Evolutionary conservation across 352 stramenopile genomes (phyloP), one percentile per base, ranked within the genome.

Genomic region (Phytophthora macrochlamydospora): DNA sequence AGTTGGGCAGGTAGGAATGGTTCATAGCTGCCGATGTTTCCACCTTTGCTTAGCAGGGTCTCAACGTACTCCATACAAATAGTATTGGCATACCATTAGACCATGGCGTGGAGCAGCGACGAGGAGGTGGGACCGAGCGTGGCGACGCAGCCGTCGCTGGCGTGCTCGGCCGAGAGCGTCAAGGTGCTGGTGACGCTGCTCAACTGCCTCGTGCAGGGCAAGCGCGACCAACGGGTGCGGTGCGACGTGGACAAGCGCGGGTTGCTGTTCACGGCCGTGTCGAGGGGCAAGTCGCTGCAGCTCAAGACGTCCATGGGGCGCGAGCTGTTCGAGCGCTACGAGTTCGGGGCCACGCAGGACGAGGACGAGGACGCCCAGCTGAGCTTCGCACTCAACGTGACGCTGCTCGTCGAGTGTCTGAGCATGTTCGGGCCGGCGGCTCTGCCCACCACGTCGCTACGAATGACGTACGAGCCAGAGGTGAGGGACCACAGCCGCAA

Each of bases 251-350:
- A 95, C 53, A 29, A 37, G 7, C 65, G 67, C 6, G 85, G 88
- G 35, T 53, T 92, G 65, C 69, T 93, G 2, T 92, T 95, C 64
- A 94, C 86, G 4, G 66, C 77, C 30, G 83, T 94, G 52, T 94
- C 87, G n/a, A 89, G 87, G 51, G 85, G 88, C 50, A 95, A 95
- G 60, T 92, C 85, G 60, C 75, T 95, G 30, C 88, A 95, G 80
- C 80, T 95, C 69, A 95, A 94, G 76, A 92, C 88, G 30, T 92
- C 84, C 8, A 78, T 94, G 7, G 72, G 78, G 8, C 71, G 65
- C n/a, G 84, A 93, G 60, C 62, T 95, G 5, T 95, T 95, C 56
- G 85, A 93, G 48, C 74, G 71, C 33, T 95, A 81, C 74, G 53
- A 75, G 49, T 81, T 94, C 8, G 54, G 66, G 2, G 18, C 59